A percentile compares a stretch with the other conserved stretches of the same genome.
phyloP scores from a whole-genome alignment of 75 land plant genomes.

The Sequoia sempervirens region DNA sequence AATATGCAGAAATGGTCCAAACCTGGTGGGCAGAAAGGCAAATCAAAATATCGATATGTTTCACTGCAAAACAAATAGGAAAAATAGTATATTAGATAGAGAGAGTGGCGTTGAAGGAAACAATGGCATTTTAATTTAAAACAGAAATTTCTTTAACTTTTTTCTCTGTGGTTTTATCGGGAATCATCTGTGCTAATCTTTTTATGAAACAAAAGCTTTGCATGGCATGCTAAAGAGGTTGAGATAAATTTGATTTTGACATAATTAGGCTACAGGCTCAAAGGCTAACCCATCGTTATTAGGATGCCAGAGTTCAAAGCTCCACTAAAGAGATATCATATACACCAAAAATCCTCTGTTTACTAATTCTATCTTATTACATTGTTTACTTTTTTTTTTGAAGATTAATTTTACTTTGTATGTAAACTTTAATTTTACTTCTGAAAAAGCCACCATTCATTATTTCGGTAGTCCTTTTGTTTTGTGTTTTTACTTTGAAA shows the following conservation, averaged over 20 bases:
- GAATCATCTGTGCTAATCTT: not conserved
- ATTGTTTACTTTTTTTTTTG: too few species aligned
- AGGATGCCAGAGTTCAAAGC: not conserved
- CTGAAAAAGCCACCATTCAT: too few species aligned
- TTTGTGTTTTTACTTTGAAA: too few species aligned
- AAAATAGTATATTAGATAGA: not conserved
- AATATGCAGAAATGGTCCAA: not conserved
- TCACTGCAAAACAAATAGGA: constrained; percentile 31
- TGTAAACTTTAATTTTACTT: too few species aligned
- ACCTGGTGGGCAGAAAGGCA: constrained; percentile 62
- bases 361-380: too few species aligned
- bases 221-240: not conserved
- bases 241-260: not conserved
- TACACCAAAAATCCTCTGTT: too few species aligned
- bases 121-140: not conserved
- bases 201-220: not conserved
- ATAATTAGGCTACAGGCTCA: not conserved
- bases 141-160: not conserved
- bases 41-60: constrained; percentile 56
- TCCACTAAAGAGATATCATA: not conserved
- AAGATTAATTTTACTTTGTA: too few species aligned
- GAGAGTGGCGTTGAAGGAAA: not conserved
- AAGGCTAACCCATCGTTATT: not conserved
- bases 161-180: not conserved
- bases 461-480: too few species aligned